These are phyloP conservation scores for Monilinia fructicola DNA, from an alignment of 2,329 filamentous ascomycete genomes.

Conservation along the genomic window DNA sequence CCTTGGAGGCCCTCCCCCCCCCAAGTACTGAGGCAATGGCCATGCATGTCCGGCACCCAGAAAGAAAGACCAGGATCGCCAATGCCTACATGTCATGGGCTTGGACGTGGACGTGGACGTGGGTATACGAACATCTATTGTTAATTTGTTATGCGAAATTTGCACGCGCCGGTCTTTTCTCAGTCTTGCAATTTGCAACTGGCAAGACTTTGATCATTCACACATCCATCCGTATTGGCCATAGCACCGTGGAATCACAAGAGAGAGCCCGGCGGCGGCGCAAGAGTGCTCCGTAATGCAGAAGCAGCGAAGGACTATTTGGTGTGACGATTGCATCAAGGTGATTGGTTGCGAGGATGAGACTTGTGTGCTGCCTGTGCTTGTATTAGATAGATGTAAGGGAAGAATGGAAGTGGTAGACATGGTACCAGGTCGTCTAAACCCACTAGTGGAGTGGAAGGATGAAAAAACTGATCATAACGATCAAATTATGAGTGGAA, in stretches of 20 bases:
- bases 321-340: neutral
- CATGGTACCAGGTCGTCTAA: conserved; percentile 11
- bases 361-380: conserved; percentile 17
- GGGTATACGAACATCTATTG: neutral
- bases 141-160: neutral
- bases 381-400: neutral
- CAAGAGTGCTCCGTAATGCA: conserved; percentile 20
- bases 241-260: conserved; percentile 7
- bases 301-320: conserved; percentile 3
- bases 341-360: conserved; percentile 22
- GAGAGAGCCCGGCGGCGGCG: conserved; percentile 18
- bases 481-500: conserved; percentile 2
- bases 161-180: conserved; percentile 18
- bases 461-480: conserved; percentile 9
- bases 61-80: conserved; percentile 12
- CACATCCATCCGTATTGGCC: conserved; percentile 8
- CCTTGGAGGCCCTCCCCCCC: too few species aligned
- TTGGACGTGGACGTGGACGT: neutral
- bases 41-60: neutral
- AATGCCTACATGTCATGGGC: conserved; percentile 18
- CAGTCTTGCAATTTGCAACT: conserved; percentile 7
- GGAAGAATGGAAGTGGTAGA: neutral
- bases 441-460: conserved; percentile 4
- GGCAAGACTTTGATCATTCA: conserved; percentile 23
- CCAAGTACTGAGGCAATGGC: neutral